Evolutionary conservation across 345 rosid genomes (phyloP).

Genomic region (Populus pruinosa): DNA sequence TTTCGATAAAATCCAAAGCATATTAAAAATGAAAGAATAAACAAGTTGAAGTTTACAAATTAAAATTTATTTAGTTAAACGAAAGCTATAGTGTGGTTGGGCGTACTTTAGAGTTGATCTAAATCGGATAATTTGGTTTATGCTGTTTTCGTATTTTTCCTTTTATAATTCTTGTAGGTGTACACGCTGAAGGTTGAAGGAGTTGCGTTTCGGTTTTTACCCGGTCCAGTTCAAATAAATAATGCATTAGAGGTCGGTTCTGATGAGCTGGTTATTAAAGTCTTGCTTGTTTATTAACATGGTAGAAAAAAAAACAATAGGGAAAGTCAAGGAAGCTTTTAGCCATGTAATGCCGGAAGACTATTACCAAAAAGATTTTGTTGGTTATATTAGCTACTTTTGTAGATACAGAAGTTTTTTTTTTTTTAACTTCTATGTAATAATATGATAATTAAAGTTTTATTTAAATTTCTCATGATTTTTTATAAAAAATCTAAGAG

Average conservation of each 20-base stretch:
- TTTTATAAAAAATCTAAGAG: too few relatives aligned
- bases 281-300: background rate
- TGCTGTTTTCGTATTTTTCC: background rate
- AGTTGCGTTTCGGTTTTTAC: slow-evolving; percentile 87
- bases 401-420: too few relatives aligned
- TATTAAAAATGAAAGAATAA: too few relatives aligned
- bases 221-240: slow-evolving; percentile 87
- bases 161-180: slow-evolving; percentile 41
- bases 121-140: background rate
- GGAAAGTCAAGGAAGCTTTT: too few relatives aligned
- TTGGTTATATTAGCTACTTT: too few relatives aligned
- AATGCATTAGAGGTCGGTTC: slow-evolving; percentile 78
- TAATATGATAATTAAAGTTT: too few relatives aligned
- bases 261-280: background rate
- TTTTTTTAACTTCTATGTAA: too few relatives aligned
- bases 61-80: too few relatives aligned
- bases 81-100: background rate
- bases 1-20: too few relatives aligned
- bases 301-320: background rate
- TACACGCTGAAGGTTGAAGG: slow-evolving; percentile 89
- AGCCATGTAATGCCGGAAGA: background rate
- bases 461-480: too few relatives aligned
- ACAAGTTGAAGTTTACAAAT: too few relatives aligned
- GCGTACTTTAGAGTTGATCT: background rate
- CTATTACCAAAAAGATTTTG: too few relatives aligned